Percentiles rank a stretch among this genome's conserved stretches.
Evolutionary conservation across 768 basidiomycete species (phyloP).

Genomic region (Rhizopogon vulgaris): DNA sequence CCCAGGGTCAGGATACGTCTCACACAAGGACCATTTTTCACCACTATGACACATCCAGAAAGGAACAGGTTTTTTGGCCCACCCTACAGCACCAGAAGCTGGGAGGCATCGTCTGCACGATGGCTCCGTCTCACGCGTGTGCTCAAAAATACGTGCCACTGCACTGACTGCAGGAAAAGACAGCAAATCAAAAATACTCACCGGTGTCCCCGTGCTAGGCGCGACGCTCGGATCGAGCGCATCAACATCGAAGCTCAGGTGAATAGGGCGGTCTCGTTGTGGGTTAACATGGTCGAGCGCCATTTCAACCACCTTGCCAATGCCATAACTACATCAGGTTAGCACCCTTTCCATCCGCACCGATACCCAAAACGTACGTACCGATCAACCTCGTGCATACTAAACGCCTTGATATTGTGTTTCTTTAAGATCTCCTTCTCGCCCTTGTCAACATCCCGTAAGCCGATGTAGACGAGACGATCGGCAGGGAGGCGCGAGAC

Average conservation of each 20-base stretch:
- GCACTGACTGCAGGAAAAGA: neutral
- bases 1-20: neutral
- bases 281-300: slow-evolving; percentile 85
- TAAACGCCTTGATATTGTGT: slow-evolving; percentile 78
- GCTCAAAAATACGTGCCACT: neutral
- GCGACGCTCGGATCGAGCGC: slow-evolving; percentile 81
- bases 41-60: neutral
- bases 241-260: slow-evolving; percentile 95
- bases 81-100: neutral
- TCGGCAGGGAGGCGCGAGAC: slow-evolving; percentile 60
- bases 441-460: slow-evolving; percentile 85
- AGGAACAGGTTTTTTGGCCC: too few relatives aligned
- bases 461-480: slow-evolving; percentile 91
- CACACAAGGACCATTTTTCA: neutral
- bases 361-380: slow-evolving; percentile 35
- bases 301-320: slow-evolving; percentile 86
- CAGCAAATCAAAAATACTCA: slow-evolving; percentile 28
- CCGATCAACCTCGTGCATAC: slow-evolving; percentile 82
- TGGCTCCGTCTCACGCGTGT: neutral
- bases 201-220: slow-evolving; percentile 81
- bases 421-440: slow-evolving; percentile 85
- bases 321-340: too few relatives aligned
- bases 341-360: slow-evolving; percentile 35
- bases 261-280: slow-evolving; percentile 75
- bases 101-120: neutral